Evolutionary conservation across 192 early-diverging fungal species (phyloP).

Genomic region (Backusella mclennaniae): DNA sequence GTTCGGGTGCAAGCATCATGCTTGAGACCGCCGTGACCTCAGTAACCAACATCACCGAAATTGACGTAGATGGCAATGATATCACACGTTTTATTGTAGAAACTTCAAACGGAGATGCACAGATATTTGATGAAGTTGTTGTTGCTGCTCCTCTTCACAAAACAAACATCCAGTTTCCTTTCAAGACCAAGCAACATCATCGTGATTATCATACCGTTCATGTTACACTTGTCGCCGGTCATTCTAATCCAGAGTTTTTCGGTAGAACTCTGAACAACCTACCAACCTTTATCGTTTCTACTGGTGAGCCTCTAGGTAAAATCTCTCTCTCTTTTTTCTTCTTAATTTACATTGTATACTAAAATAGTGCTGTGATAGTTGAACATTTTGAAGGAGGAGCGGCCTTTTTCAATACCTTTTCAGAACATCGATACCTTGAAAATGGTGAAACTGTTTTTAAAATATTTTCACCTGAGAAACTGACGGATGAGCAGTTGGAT

Average conservation of each 20-base stretch:
- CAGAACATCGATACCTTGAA: constrained; percentile 30
- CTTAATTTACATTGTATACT: background rate
- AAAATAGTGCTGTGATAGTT: background rate
- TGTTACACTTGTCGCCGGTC: constrained; percentile 58
- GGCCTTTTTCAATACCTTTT: constrained; percentile 46
- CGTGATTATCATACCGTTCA: constrained; percentile 49
- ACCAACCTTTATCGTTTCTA: constrained; percentile 51
- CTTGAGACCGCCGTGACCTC: constrained; percentile 45
- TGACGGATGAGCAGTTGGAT: constrained; percentile 45
- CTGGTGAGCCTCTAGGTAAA: constrained; percentile 23
- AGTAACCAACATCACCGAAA: constrained; percentile 26
- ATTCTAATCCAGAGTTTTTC: constrained; percentile 52
- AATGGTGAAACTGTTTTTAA: constrained; percentile 54
- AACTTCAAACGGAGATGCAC: constrained; percentile 32
- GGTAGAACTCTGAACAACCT: constrained; percentile 23
- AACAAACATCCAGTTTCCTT: background rate
- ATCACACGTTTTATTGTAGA: constrained; percentile 33
- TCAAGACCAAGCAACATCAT: background rate
- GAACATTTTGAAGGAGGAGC: constrained; percentile 31
- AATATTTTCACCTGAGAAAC: constrained; percentile 48
- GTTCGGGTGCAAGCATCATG: constrained; percentile 41
- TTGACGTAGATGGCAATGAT: background rate
- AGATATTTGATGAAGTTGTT: constrained; percentile 58
- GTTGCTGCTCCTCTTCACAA: constrained; percentile 56
- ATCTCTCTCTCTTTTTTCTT: too few species aligned